Percentiles rank a stretch among this genome's conserved stretches.
Evolutionary conservation across 768 basidiomycete genomes (phyloP).

Genomic region (Leucogyrophana mollusca): DNA sequence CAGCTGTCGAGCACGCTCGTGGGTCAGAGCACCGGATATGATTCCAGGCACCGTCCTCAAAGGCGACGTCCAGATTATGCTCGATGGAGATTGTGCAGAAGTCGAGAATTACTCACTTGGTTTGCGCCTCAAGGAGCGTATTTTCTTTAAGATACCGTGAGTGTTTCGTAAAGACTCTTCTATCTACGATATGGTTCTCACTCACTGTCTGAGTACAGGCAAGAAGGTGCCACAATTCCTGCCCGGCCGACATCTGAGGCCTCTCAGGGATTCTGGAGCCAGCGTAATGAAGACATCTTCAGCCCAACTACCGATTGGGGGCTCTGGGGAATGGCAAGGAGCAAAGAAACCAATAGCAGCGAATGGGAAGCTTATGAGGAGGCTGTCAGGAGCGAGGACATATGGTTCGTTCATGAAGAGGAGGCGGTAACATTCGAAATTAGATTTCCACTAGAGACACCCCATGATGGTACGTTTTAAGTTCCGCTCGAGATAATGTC

Average conservation of each 20-base stretch:
- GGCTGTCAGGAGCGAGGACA: slow-evolving; percentile 4
- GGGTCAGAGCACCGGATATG: slow-evolving; percentile 5
- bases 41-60: neutral
- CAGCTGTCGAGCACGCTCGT: neutral
- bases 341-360: too few species aligned
- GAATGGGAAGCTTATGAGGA: neutral
- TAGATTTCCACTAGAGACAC: neutral
- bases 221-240: slow-evolving; percentile 1
- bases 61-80: slow-evolving; percentile 1
- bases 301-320: too few species aligned
- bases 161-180: too few species aligned
- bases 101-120: neutral
- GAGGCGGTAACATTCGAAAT: slow-evolving; percentile 18
- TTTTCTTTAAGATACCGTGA: neutral
- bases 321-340: too few species aligned
- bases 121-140: slow-evolving; percentile 1
- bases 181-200: neutral
- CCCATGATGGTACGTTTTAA: neutral
- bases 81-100: neutral
- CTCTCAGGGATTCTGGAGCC: too few species aligned
- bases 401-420: slow-evolving; percentile 17
- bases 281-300: too few species aligned
- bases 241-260: neutral
- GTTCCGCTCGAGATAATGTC: neutral
- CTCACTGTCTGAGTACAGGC: neutral